Evolutionary conservation across 2,329 filamentous ascomycete species (phyloP), one percentile per base, ranked within the genome.

Genomic region (Orbilia oligospora): DNA sequence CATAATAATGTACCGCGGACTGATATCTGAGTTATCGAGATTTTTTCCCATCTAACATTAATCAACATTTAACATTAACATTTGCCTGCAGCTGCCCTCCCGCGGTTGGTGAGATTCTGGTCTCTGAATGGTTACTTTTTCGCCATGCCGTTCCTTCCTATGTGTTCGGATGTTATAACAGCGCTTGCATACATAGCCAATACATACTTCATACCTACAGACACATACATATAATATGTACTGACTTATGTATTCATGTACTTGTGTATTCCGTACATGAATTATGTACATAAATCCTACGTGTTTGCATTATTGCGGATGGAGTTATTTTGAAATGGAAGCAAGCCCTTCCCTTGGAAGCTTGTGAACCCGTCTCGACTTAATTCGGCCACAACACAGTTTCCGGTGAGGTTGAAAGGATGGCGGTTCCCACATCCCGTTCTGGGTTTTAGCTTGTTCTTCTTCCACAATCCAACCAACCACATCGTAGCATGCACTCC

Each of bases 31-130:
- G 16, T 46, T 71, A 63, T 70, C 67, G 53, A 55, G 58, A 72
- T 72, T 30, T 30, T 61, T 58, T 22, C 46, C 61, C 69, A 66
- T 65, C 69, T 66, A 46, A 46, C 44, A 46, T 46, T 18, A 6
- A 44, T 48, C 56, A 44, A n/a, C n/a, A n/a, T n/a, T n/a, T n/a
- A n/a, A n/a, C n/a, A n/a, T n/a, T n/a, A n/a, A n/a, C n/a, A n/a
- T n/a, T n/a, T n/a, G n/a, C n/a, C n/a, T 72, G 69, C 58, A 65
- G 58, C 27, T 72, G 68, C 49, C 56, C 53, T 72, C 48, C 69
- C 69, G 56, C 46, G 69, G 27, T 68, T 68, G 36, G 36, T 49
- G 41, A 30, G 67, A 48, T 69, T 69, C 14, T 38, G 12, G 12
- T 24, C n/a, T 61, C 36, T 71, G 56, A 71, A 63, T 71, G 67